Base-by-base conservation (phyloP, 2,329 filamentous ascomycete species). In the Diaporthe vaccinii region DNA sequence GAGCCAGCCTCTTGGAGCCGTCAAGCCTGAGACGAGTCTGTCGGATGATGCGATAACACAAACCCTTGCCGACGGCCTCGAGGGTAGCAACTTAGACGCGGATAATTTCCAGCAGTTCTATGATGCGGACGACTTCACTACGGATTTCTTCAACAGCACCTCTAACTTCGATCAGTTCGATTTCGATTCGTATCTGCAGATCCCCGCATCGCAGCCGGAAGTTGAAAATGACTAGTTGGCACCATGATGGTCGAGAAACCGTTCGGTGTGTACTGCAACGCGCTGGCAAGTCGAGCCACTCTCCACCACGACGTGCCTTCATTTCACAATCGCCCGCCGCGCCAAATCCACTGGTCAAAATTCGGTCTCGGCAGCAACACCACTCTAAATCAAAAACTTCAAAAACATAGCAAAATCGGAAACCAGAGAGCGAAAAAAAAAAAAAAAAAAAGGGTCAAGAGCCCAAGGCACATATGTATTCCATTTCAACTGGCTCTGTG, bases 131-230 rank as follows among this genome's bases (percentile, higher is more conserved):
- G 57, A 72, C 34, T 62, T 72, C n/a, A 53, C 44, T 14, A 39
- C 58, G 15, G 69, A 72, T 22, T 53, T 61, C 22, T 62, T 72
- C 70, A 72, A 62, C 58, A 62, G 25, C 44, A 72, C 34, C 20
- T 62, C 59, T 7, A 53, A 62, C 20, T 51, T 51, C 12, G 70
- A 72, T 14, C 46, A 72, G 6, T 72, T 72, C 22, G 69, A 72
- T 20, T 62, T 72, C n/a, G 59, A 72, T 9, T 41, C 46, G 3
- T 72, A 41, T 14, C 59, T 72, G 12, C 58, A 59, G 44, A 28
- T 72, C 15, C 70, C 70, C 12, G 70, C 70, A 31, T 72, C 70
- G 6, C 70, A 72, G 46, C 31, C 70, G 4, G 70, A 72, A n/a
- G 34, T 15, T 3, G 69, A 72, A 6, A 72, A 51, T 6, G 69